Base-by-base conservation (phyloP, 129 eudicot species). In the Glebionis coronaria region DNA sequence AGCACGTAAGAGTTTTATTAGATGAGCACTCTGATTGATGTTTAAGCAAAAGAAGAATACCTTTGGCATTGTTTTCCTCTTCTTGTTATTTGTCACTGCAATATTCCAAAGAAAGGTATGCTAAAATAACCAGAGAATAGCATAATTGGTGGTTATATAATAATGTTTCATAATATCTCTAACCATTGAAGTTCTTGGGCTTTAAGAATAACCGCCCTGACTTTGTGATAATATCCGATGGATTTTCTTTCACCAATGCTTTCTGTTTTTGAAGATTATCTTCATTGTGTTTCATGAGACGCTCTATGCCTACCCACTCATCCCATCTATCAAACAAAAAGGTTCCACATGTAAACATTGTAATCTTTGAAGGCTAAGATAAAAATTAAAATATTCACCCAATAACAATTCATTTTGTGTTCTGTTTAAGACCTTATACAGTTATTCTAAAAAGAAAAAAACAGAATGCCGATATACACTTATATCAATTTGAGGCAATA, bases 261-360 rank as follows among this genome's bases (percentile, higher is more conserved):
- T 78, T 67, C 76, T 82, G 82, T 76, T 87, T 81, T 73, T 64
- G 56, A 25, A 44, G 60, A 76, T 87, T 85, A 75, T 78, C 95
- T 44, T 82, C 53, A 42, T 77, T 81, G 65, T 38, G 20, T 68
- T 77, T 76, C 89, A 76, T 66, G 76, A 87, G 31, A n/a, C 85
- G 87, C 67, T 87, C 89, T 53, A 57, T 31, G 74, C 73, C 75
- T 44, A 87, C 84, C 97, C 97, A 90, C 73, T 87, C 97, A 76
- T 90, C 97, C 95, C 95, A 90, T 59, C 97, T 90, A 76, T 70
- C 57, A 67, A 65, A 68, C 42, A 58, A n/a, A 47, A 54, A 68
- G 9, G 13, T 54, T 51, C 28, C 59, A 44, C 31, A 70, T 21
- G 62, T 56, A 25, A 56, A 20, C 3, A 15, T 0, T 25, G 15